phyloP scores from a whole-genome alignment of 257 asterid species.

The Paulownia fortunei region DNA sequence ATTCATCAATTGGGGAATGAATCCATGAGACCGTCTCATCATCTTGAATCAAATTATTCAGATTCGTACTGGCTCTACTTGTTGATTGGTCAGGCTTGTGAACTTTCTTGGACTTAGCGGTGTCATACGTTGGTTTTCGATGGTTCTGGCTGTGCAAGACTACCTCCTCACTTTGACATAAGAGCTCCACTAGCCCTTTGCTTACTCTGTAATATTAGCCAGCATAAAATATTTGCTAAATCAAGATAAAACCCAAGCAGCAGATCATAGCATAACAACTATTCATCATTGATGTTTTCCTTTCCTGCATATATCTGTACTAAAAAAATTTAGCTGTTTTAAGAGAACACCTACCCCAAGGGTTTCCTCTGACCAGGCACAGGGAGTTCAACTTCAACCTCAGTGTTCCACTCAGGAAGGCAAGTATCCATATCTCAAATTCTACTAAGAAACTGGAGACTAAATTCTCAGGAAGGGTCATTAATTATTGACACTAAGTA shows the following conservation, averaged over 20 bases:
- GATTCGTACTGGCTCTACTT: conserved; percentile 35
- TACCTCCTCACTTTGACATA: conserved; percentile 85
- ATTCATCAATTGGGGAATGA: conserved; percentile 60
- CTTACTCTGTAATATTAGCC: conserved; percentile 50
- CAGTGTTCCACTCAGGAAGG: conserved; percentile 69
- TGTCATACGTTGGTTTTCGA: conserved; percentile 41
- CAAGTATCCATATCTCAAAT: conserved; percentile 57
- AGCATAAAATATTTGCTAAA: too few species aligned
- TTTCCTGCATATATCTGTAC: background rate
- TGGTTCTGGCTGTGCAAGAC: conserved; percentile 64
- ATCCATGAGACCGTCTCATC: conserved; percentile 64
- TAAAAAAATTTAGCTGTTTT: background rate
- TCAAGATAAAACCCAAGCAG: background rate
- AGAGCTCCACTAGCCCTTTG: conserved; percentile 74
- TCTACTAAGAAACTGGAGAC: conserved; percentile 12
- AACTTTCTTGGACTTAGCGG: conserved; percentile 39
- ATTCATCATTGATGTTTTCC: background rate
- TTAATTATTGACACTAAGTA: too few species aligned
- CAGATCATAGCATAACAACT: background rate
- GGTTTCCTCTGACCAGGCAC: conserved; percentile 53
- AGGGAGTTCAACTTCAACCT: conserved; percentile 49
- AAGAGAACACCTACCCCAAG: conserved; percentile 47
- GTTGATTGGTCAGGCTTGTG: conserved; percentile 29
- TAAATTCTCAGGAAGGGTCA: background rate
- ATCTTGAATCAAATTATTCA: conserved; percentile 48